Percentiles rank a stretch among this genome's conserved stretches.
These are phyloP conservation scores for Oehlia diaphana DNA, from an alignment of 192 early-diverging fungal genomes.

Conservation along the genomic window DNA sequence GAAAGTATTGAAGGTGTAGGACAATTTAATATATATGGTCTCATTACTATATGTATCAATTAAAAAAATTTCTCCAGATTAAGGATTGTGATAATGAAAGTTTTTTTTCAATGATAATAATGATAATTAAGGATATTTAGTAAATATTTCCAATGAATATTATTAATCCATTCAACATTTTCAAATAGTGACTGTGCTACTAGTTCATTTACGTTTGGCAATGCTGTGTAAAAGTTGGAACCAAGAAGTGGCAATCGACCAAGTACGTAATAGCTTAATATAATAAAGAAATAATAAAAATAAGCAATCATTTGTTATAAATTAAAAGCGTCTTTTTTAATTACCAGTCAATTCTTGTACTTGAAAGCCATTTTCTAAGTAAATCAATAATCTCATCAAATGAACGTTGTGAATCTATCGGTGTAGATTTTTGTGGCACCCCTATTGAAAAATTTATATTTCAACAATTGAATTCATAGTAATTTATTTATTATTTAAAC, in stretches of 20 bases:
- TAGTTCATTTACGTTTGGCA: conserved; percentile 26
- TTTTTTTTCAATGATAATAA: neutral
- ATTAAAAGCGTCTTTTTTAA: neutral
- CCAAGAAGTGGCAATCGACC: conserved; percentile 33
- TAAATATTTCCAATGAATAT: conserved; percentile 33
- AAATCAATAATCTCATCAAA: neutral
- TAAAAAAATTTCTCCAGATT: conserved; percentile 19
- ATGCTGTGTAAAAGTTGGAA: conserved; percentile 34
- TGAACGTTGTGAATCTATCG: neutral
- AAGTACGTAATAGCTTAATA: conserved; percentile 30
- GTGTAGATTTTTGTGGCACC: neutral
- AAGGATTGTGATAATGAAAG: neutral
- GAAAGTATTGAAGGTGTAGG: conserved; percentile 31
- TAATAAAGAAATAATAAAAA: neutral
- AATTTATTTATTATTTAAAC: neutral
- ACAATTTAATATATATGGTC: conserved; percentile 36
- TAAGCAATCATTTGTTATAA: neutral
- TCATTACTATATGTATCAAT: conserved; percentile 28
- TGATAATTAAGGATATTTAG: conserved; percentile 12
- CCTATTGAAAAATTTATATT: neutral
- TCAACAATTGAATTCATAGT: no score
- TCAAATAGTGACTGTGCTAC: conserved; percentile 39
- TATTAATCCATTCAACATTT: conserved; percentile 31
- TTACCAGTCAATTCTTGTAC: conserved; percentile 3
- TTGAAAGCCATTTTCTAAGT: conserved; percentile 4